These are phyloP conservation scores for Violaceomyces palustris DNA, from an alignment of 1,284 basidiomycete species.

Conservation along the genomic window DNA sequence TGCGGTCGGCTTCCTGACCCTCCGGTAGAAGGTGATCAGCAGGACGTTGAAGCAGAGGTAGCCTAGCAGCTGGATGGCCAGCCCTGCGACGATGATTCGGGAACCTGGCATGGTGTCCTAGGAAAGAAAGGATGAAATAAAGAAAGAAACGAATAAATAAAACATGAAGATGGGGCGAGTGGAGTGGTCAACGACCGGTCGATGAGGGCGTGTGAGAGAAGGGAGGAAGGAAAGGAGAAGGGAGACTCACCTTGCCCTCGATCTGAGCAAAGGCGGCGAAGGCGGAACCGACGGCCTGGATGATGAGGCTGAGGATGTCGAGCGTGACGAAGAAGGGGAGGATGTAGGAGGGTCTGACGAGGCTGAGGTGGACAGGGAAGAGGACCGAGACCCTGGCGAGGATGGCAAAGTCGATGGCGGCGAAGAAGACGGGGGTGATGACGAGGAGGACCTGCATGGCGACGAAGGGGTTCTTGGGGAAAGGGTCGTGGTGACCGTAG, in stretches of 20 bases:
- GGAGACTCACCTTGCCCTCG: not conserved
- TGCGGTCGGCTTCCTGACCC: not conserved
- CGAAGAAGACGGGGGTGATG: slow-evolving; percentile 33
- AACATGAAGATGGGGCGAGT: too few relatives aligned
- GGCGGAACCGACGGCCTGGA: slow-evolving; percentile 27
- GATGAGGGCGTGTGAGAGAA: too few relatives aligned
- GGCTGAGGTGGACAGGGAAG: slow-evolving; percentile 9
- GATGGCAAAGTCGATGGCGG: slow-evolving; percentile 27
- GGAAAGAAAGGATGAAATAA: too few relatives aligned
- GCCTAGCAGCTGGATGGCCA: slow-evolving; percentile 23
- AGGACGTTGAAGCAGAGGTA: slow-evolving; percentile 21
- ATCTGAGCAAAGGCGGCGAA: slow-evolving; percentile 19
- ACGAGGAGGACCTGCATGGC: slow-evolving; percentile 30
- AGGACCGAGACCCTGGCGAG: slow-evolving; percentile 10
- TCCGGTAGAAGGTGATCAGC: slow-evolving; percentile 9
- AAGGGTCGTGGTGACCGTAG: slow-evolving; percentile 14
- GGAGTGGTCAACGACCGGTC: too few relatives aligned
- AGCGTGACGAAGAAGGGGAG: slow-evolving; percentile 31
- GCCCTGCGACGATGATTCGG: slow-evolving; percentile 18
- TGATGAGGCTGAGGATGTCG: slow-evolving; percentile 18
- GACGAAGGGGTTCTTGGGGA: slow-evolving; percentile 14
- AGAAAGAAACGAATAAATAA: too few relatives aligned
- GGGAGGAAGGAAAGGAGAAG: too few relatives aligned
- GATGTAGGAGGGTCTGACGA: slow-evolving; percentile 16
- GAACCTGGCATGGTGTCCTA: slow-evolving; percentile 6